Conservation (phyloP, 2,329 filamentous ascomycete genomes). For the Fusarium nurragi region DNA sequence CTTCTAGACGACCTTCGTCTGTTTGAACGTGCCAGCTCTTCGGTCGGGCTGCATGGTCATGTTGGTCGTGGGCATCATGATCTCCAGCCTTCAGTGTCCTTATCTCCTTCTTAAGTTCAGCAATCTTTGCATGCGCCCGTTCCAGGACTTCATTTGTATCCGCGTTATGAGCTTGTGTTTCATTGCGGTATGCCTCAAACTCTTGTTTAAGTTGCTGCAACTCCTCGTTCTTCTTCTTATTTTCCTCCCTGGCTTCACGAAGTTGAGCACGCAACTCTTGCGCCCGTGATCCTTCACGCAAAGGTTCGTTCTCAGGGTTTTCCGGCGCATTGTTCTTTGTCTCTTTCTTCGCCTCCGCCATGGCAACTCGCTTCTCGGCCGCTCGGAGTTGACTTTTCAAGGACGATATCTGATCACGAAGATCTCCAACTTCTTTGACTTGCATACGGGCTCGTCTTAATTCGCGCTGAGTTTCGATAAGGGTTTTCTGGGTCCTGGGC, state of each 20-base stretch:
- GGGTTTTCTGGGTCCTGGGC: slow-evolving; percentile 60
- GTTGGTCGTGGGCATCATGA: slow-evolving; percentile 8
- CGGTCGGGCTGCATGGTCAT: slow-evolving; percentile 36
- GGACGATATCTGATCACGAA: slow-evolving; percentile 63
- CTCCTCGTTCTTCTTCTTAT: slow-evolving; percentile 59
- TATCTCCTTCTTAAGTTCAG: slow-evolving; percentile 64
- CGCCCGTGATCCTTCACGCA: slow-evolving; percentile 41
- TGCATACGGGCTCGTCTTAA: slow-evolving; percentile 64
- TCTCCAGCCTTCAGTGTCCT: slow-evolving; percentile 53
- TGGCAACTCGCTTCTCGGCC: slow-evolving; percentile 56
- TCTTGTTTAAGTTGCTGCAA: slow-evolving; percentile 60
- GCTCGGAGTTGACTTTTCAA: slow-evolving; percentile 62
- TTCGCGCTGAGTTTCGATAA: slow-evolving; percentile 64
- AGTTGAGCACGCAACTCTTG: slow-evolving; percentile 56
- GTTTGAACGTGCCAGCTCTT: slow-evolving; percentile 46
- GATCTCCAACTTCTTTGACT: slow-evolving; percentile 59
- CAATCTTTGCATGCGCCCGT: slow-evolving; percentile 66
- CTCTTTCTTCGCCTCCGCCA: slow-evolving; percentile 46
- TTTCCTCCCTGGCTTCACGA: slow-evolving; percentile 56
- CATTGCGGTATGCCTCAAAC: slow-evolving; percentile 63
- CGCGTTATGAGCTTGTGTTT: slow-evolving; percentile 62
- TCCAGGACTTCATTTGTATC: slow-evolving; percentile 66
- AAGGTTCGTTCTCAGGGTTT: slow-evolving; percentile 37
- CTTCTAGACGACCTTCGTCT: slow-evolving; percentile 22
- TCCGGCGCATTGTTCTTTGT: slow-evolving; percentile 41